phyloP scores from a whole-genome alignment of 108 stramenopile species.

The Skeletonema menzelii region DNA sequence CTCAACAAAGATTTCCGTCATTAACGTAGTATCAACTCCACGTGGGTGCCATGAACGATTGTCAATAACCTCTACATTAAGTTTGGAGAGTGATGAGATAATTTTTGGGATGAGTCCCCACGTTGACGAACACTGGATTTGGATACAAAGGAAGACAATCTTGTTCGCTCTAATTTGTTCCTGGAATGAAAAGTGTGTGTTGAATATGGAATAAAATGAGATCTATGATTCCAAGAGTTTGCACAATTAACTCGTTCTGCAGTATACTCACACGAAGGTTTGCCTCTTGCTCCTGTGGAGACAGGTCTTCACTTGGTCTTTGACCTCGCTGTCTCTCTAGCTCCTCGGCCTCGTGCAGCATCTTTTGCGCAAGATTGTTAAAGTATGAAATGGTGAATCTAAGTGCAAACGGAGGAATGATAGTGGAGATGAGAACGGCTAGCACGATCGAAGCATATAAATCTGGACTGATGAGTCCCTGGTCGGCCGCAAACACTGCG shows the following conservation, averaged over 20 bases:
- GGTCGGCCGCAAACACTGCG: conserved; percentile 64
- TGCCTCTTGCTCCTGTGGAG: conserved; percentile 55
- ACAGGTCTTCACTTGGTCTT: conserved; percentile 14
- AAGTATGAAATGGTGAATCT: conserved; percentile 75
- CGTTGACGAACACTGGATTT: conserved; percentile 67
- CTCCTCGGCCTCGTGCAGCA: conserved; percentile 25
- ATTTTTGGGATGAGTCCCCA: conserved; percentile 71
- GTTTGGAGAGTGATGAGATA: conserved; percentile 51
- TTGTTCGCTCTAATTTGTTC: conserved; percentile 38
- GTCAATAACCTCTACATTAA: conserved; percentile 74
- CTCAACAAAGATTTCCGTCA: conserved; percentile 74
- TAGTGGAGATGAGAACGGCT: conserved; percentile 73
- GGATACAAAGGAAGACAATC: conserved; percentile 71
- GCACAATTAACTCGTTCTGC: not conserved
- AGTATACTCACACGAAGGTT: conserved; percentile 2
- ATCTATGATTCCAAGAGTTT: not conserved
- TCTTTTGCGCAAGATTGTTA: conserved; percentile 62
- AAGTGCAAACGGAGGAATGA: conserved; percentile 74
- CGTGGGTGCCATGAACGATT: conserved; percentile 79
- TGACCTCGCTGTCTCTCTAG: conserved; percentile 10
- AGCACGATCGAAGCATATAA: conserved; percentile 74
- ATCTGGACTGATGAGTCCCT: conserved; percentile 53
- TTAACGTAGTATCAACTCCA: conserved; percentile 67
- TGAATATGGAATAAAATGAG: not conserved
- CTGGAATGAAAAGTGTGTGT: not conserved